Base-by-base conservation (phyloP, 176 grass and related monocot genomes). In the Urochloa ruziziensis region DNA sequence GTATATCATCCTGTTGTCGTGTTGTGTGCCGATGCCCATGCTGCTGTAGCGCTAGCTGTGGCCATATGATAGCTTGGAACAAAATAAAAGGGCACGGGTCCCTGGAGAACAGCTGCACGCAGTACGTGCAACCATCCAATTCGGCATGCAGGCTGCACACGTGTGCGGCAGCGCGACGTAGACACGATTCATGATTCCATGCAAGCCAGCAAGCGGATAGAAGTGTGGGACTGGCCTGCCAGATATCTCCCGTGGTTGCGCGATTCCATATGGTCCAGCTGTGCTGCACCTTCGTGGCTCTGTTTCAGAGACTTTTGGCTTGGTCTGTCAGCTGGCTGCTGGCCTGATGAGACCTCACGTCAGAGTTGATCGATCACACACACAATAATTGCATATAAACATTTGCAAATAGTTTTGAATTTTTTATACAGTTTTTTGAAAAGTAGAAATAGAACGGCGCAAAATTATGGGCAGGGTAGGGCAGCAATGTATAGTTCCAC, bases 251-350 rank as follows among this genome's bases (percentile, higher is more conserved):
- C 53, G 53, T 57, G 53, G 23, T 57, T 9, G 52, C n/a, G n/a
- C 52, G 52, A 56, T n/a, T 9, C 23, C 6, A 6, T n/a, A n/a
- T 46, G 43, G 29, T 18, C 23, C 53, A 12, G 17, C 17, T 36
- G 39, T 24, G 65, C 21, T 63, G 28, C 59, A 75, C 23, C 23
- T 12, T 10, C 25, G 39, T n/a, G n/a, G n/a, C n/a, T n/a, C 43
- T n/a, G 47, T 76, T 75, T 30, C 24, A 43, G 36, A 76, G 60
- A n/a, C n/a, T 37, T 77, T 77, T 85, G 73, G 73, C 27, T 34
- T 60, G 39, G 9, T 30, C 46, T 49, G 54, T 33, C 52, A 35
- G 29, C 7, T 33, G 32, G 14, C 62, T 7, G 13, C 37, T 39
- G 14, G 17, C 49, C 17, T 0, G 54, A 60, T 60, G 23, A 57